Evolutionary conservation across 495 filamentous ascomycete genomes (phyloP), one percentile per base, ranked within the genome.

Genomic region (Corynascus novoguineensis): DNA sequence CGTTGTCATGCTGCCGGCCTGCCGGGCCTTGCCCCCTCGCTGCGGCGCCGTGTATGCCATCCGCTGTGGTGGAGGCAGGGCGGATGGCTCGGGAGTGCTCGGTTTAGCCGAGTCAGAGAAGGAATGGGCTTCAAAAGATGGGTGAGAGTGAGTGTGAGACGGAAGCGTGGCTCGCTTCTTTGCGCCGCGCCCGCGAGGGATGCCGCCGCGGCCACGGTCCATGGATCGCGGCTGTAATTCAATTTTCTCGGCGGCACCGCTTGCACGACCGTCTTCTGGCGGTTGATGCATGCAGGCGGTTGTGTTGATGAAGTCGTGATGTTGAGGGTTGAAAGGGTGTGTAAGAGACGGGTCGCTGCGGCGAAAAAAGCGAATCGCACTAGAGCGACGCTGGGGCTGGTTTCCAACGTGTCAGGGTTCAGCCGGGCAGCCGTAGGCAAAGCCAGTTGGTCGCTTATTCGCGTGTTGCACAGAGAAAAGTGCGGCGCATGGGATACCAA

Each of bases 321-420:
- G 29, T 15, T 37, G 11, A 41, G 50, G n/a, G 29, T 46, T 34
- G 48, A n/a, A n/a, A 44, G 28, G 42, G 32, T 59, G 45, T 35
- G 55, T 42, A 42, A 47, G 54, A 50, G 47, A 49, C 24, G 17
- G 24, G 34, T 11, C 25, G 47, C 21, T 68, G 65, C 62, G 63
- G 67, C 67, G 67, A 68, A 66, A 68, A 68, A 68, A 64, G 59
- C 57, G 58, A 58, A 31, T 57, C 55, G 65, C 67, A 69, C 64
- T 65, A 69, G 65, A 54, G 40, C 53, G 40, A 38, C 17, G 17
- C 35, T 10, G 35, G 37, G 37, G 37, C 37, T 48, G 44, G 11
- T 15, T 35, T 53, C 58, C 58, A 65, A 62, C 67, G 67, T 69
- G 67, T 69, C 66, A 69, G 62, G 67, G 67, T 64, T 57, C 63